Conservation (phyloP, 192 early-diverging fungal species). For the Jimgerdemannia flammicorona region DNA sequence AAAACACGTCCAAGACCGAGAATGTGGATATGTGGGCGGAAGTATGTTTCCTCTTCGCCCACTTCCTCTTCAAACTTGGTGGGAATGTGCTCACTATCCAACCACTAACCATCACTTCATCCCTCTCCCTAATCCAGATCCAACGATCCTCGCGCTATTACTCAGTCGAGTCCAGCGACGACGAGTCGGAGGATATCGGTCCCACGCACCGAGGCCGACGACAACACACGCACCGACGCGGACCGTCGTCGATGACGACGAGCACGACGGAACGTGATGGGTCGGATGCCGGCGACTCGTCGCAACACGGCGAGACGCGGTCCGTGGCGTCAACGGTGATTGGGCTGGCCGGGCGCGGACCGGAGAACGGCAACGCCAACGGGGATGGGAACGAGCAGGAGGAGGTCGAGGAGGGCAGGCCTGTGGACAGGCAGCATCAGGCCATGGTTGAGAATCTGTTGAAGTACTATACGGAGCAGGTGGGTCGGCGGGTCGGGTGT, state of each 20-base stretch:
- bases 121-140: background rate
- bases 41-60: background rate
- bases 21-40: background rate
- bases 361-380: background rate
- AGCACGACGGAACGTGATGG: background rate
- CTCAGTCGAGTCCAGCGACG: background rate
- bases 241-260: background rate
- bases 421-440: constrained; percentile 34
- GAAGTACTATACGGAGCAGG: constrained; percentile 71
- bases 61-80: background rate
- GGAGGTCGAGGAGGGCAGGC: background rate
- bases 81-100: background rate
- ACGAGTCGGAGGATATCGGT: background rate
- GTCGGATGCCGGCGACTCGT: background rate
- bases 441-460: constrained; percentile 52
- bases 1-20: background rate
- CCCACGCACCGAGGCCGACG: background rate
- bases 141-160: background rate
- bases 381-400: background rate
- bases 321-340: background rate
- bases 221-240: background rate
- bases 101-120: too few relatives aligned
- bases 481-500: constrained; percentile 8
- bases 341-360: background rate
- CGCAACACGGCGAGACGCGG: background rate